Evolutionary conservation across 2,329 filamentous ascomycete genomes (phyloP).

Genomic region (Fusarium sambucinum): DNA sequence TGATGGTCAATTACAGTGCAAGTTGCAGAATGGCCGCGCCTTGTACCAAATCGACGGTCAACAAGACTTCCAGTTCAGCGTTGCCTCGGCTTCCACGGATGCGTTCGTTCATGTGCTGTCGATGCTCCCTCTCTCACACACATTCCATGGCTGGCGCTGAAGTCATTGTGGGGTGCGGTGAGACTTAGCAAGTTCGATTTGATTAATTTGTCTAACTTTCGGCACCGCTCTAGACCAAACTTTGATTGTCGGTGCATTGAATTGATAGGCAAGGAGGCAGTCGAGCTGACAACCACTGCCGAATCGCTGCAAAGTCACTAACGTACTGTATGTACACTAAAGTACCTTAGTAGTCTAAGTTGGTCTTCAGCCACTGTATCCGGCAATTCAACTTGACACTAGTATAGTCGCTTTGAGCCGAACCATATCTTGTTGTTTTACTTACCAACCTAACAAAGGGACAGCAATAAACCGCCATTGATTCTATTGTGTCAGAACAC

Average conservation of each 20-base stretch:
- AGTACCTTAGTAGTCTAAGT: too few species aligned
- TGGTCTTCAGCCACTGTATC: background rate
- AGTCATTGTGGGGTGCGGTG: conserved; percentile 19
- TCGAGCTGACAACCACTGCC: background rate
- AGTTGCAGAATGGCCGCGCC: background rate
- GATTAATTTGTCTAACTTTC: background rate
- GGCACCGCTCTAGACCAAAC: conserved; percentile 10
- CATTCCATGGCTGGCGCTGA: conserved; percentile 2
- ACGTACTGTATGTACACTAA: background rate
- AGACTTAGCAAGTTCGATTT: conserved; percentile 3
- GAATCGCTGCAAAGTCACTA: background rate
- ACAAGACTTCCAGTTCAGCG: background rate
- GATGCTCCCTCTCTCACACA: background rate
- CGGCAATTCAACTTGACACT: background rate
- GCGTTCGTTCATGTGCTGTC: background rate
- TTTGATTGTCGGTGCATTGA: conserved; percentile 1
- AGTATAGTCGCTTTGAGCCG: too few species aligned
- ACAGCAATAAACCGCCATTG: background rate
- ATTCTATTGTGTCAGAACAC: conserved; percentile 1
- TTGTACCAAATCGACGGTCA: background rate
- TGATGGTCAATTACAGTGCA: background rate
- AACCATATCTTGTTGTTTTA: too few species aligned
- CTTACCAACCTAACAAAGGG: too few species aligned
- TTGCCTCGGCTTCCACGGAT: background rate
- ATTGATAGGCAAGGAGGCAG: background rate